A percentile compares a stretch with the other conserved stretches of the same genome.
These are phyloP conservation scores for Calcarisporium arbuscula DNA, from an alignment of 2,329 filamentous ascomycete species.

Conservation along the genomic window DNA sequence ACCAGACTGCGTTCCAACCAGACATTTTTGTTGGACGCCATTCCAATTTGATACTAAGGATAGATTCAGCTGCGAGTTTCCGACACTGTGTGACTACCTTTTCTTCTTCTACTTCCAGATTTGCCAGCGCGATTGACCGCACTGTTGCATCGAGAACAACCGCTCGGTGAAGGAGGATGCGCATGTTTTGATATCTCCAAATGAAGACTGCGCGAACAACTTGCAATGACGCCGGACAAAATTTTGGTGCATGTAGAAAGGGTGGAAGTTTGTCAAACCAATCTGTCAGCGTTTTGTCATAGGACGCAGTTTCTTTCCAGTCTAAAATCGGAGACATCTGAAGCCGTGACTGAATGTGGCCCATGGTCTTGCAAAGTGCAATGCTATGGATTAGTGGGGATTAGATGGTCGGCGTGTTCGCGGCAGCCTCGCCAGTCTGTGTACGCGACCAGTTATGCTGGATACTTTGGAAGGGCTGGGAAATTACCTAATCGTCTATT, in stretches of 20 bases:
- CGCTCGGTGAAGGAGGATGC: constrained; percentile 69
- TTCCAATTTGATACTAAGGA: constrained; percentile 64
- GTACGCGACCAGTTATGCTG: too few species aligned
- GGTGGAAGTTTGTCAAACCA: constrained; percentile 69
- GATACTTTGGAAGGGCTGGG: too few species aligned
- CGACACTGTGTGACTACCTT: constrained; percentile 63
- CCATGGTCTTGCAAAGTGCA: too few species aligned
- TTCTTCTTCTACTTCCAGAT: constrained; percentile 51
- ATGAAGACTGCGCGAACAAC: constrained; percentile 71
- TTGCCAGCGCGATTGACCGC: constrained; percentile 53
- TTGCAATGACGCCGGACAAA: constrained; percentile 63
- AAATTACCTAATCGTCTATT: too few species aligned
- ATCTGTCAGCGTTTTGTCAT: constrained; percentile 62
- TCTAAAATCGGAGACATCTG: too few species aligned
- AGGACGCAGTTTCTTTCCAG: too few species aligned
- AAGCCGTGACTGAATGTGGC: too few species aligned
- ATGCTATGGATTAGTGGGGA: too few species aligned
- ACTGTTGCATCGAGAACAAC: too few species aligned
- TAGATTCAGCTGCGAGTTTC: constrained; percentile 61
- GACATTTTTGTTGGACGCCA: constrained; percentile 69
- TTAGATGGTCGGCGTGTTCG: too few species aligned
- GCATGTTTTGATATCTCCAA: constrained; percentile 74
- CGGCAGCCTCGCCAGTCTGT: too few species aligned
- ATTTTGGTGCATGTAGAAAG: constrained; percentile 56
- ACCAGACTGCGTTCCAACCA: constrained; percentile 78